A percentile compares a stretch with the other conserved stretches of the same genome.
Evolutionary conservation across 495 filamentous ascomycete genomes (phyloP).

Genomic region (Neurospora pannonica): DNA sequence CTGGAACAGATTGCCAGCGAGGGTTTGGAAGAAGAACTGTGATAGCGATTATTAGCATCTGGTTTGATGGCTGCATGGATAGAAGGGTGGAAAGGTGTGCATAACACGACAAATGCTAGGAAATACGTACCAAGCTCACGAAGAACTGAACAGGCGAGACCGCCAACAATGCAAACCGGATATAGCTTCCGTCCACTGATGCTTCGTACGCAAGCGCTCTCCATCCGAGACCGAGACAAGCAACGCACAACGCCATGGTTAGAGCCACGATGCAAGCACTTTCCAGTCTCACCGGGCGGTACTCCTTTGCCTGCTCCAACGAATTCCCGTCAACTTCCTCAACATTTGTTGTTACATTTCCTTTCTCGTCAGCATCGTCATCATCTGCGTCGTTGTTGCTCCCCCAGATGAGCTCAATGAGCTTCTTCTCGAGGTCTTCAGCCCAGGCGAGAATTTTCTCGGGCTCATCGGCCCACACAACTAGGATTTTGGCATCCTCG

Average conservation of each 20-base stretch:
- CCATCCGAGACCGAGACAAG: slow-evolving; percentile 48
- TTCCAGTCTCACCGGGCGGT: slow-evolving; percentile 37
- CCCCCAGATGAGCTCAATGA: slow-evolving; percentile 49
- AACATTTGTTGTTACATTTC: slow-evolving; percentile 5
- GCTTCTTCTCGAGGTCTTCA: slow-evolving; percentile 36
- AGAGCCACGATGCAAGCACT: slow-evolving; percentile 40
- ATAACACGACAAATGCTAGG: neutral
- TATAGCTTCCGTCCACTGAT: slow-evolving; percentile 37
- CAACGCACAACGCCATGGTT: slow-evolving; percentile 41
- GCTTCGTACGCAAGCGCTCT: slow-evolving; percentile 44
- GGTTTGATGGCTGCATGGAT: neutral
- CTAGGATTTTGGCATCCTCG: slow-evolving; percentile 41
- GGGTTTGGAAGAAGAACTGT: slow-evolving; percentile 53
- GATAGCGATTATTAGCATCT: slow-evolving; percentile 4
- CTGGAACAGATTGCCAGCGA: slow-evolving; percentile 48
- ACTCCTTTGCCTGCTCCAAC: slow-evolving; percentile 25
- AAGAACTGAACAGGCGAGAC: slow-evolving; percentile 44
- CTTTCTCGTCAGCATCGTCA: slow-evolving; percentile 23
- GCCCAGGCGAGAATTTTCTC: slow-evolving; percentile 42
- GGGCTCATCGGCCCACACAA: slow-evolving; percentile 62
- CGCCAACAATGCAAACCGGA: slow-evolving; percentile 38
- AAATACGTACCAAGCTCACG: slow-evolving; percentile 43
- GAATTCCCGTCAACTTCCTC: slow-evolving; percentile 7
- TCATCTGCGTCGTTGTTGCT: slow-evolving; percentile 30
- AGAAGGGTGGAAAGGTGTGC: neutral